Percentiles rank a stretch among this genome's conserved stretches.
Evolutionary conservation across 495 filamentous ascomycete species (phyloP).

Genomic region (Neurospora pannonica): DNA sequence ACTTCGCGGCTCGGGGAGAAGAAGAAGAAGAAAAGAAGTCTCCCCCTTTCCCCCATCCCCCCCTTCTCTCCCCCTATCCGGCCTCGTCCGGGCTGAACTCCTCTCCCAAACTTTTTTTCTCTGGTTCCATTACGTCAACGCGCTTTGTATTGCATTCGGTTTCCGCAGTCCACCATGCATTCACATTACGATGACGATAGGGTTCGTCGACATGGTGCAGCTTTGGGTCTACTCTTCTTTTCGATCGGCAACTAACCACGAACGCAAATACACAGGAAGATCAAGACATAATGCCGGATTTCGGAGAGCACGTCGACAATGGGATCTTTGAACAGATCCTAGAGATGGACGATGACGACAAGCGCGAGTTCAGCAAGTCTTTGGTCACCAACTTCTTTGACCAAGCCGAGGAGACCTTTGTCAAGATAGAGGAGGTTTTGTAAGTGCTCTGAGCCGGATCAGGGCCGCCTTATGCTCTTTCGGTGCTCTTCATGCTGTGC

Average conservation of each 20-base stretch:
- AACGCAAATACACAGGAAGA: slow-evolving; percentile 11
- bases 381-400: slow-evolving; percentile 92
- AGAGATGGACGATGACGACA: slow-evolving; percentile 88
- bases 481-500: background rate
- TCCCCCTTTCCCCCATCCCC: background rate
- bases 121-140: background rate
- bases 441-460: slow-evolving; percentile 39
- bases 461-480: background rate
- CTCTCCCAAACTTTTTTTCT: background rate
- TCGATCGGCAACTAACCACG: slow-evolving; percentile 4
- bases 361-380: slow-evolving; percentile 65
- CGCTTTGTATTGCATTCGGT: background rate
- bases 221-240: background rate
- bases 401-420: slow-evolving; percentile 79
- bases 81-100: background rate
- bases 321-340: slow-evolving; percentile 87
- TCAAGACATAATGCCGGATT: slow-evolving; percentile 27
- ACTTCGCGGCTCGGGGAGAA: background rate
- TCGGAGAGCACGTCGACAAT: slow-evolving; percentile 65
- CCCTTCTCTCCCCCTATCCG: background rate
- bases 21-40: background rate
- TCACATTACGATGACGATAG: slow-evolving; percentile 7
- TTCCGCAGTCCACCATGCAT: background rate
- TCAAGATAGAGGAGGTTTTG: slow-evolving; percentile 74
- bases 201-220: slow-evolving; percentile 13